Evolutionary conservation across 2,329 filamentous ascomycete genomes (phyloP).

Genomic region (Talaromyces piceae): DNA sequence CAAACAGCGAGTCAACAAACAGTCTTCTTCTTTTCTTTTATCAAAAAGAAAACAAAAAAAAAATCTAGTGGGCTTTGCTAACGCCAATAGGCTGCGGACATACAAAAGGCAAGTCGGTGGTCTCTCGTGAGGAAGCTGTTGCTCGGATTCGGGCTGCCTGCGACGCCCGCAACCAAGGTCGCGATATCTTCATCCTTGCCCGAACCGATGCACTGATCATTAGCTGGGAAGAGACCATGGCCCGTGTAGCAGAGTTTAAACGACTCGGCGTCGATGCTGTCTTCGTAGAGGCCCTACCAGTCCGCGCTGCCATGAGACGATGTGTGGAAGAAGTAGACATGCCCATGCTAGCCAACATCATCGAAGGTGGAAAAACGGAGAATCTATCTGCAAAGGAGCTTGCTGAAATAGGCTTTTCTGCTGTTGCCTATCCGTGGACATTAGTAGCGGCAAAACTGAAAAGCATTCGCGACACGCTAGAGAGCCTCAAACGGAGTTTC

Average conservation of each 20-base stretch:
- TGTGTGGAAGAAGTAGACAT: slow-evolving; percentile 29
- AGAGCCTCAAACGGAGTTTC: slow-evolving; percentile 37
- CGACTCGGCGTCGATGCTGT: slow-evolving; percentile 36
- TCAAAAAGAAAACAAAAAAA: neutral
- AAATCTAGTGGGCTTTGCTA: too few species aligned
- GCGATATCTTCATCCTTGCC: slow-evolving; percentile 28
- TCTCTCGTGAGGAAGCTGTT: slow-evolving; percentile 17
- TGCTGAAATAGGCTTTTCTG: slow-evolving; percentile 30
- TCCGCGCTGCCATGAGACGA: slow-evolving; percentile 29
- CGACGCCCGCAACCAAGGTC: slow-evolving; percentile 19
- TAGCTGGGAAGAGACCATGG: slow-evolving; percentile 32
- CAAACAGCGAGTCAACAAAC: neutral
- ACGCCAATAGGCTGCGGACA: slow-evolving; percentile 30
- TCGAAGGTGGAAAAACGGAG: slow-evolving; percentile 38
- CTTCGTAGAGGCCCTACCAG: slow-evolving; percentile 36
- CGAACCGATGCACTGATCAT: slow-evolving; percentile 22
- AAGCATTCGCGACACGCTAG: slow-evolving; percentile 19
- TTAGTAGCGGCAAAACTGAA: slow-evolving; percentile 9
- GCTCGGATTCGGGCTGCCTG: slow-evolving; percentile 20
- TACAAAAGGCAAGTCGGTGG: slow-evolving; percentile 29
- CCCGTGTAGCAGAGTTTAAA: slow-evolving; percentile 32
- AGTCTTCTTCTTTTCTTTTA: too few species aligned
- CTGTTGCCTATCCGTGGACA: slow-evolving; percentile 11
- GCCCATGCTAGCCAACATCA: slow-evolving; percentile 39
- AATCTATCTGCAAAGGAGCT: slow-evolving; percentile 31